Base-by-base conservation (phyloP, 2,329 filamentous ascomycete genomes). In the Epichloe aotearoae region DNA sequence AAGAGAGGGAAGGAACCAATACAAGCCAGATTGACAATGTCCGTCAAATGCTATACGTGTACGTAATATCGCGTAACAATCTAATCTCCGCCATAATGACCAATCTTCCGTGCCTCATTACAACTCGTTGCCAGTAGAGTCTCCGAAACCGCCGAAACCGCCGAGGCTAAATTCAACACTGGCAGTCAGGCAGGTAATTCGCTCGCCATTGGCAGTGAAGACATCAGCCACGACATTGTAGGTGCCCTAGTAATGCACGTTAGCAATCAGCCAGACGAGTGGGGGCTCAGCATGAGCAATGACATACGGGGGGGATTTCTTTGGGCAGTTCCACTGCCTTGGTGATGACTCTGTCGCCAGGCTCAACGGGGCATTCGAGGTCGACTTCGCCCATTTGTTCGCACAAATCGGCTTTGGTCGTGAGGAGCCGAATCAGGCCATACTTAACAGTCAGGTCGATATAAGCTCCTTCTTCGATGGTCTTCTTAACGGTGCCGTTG, bases 201-300 rank as follows among this genome's bases (percentile, higher is more conserved):
- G 82, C 56, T 82, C 73, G 52, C 79, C 74, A 48, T 94, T 82
- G 54, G 73, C 75, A 58, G 80, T 88, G 69, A 80, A 84, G 46
- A 94, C 91, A 64, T 97, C 87, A 41, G 91, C 93, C 39, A 83
- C 70, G 37, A 98, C 93, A 17, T 79, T 86, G 76, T 96, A 98
- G 63, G 82, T 90, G 64, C 90, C 93, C 88, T 93, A 56, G 41
- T 4, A 17, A 4, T 37, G 5, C 30, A 26, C 30, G 46, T 53
- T 47, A 52, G 50, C 8, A 10, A 39, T 26, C 14, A 14, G 23
- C 12, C 2, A 20, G 20, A 14, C 5, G 3, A n/a, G 8, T 44
- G 8, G 12, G 36, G 19, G 17, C 19, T 12, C 4, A 3, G 34
- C 15, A 12, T 30, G 26, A 19, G 6, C 5, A 46, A 26, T 10